Evolutionary conservation across 2,329 filamentous ascomycete genomes (phyloP).

Genomic region (Beauveria varroae): DNA sequence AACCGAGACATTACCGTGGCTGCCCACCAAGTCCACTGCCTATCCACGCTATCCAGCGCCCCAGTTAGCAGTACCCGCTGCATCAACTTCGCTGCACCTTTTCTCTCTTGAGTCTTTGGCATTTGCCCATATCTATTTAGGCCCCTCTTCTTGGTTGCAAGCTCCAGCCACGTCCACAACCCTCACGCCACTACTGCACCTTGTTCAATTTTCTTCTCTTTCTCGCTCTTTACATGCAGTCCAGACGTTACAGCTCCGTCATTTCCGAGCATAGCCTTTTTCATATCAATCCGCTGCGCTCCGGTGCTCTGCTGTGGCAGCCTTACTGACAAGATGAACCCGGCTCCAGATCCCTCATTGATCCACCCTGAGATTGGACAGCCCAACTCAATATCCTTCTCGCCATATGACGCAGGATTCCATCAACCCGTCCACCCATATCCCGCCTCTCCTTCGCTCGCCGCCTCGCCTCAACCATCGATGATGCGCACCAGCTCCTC

Average conservation of each 20-base stretch:
- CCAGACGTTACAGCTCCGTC: neutral
- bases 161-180: conserved; percentile 13
- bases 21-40: neutral
- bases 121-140: neutral
- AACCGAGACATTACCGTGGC: conserved; percentile 2
- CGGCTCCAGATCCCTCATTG: conserved; percentile 43
- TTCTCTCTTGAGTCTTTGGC: neutral
- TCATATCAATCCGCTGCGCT: neutral
- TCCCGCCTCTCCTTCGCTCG: conserved; percentile 57
- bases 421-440: conserved; percentile 40
- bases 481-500: conserved; percentile 47
- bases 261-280: neutral
- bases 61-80: neutral
- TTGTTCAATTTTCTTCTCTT: neutral
- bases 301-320: neutral
- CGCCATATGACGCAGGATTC: conserved; percentile 41
- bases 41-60: neutral
- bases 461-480: conserved; percentile 41
- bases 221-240: neutral
- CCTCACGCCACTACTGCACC: neutral
- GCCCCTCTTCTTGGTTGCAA: neutral
- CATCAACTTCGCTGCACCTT: neutral
- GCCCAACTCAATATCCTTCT: conserved; percentile 34
- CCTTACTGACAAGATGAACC: conserved; percentile 28
- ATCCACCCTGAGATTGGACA: conserved; percentile 48